These are phyloP conservation scores for Nemania diffusa DNA, from an alignment of 2,329 filamentous ascomycete genomes.

Conservation along the genomic window DNA sequence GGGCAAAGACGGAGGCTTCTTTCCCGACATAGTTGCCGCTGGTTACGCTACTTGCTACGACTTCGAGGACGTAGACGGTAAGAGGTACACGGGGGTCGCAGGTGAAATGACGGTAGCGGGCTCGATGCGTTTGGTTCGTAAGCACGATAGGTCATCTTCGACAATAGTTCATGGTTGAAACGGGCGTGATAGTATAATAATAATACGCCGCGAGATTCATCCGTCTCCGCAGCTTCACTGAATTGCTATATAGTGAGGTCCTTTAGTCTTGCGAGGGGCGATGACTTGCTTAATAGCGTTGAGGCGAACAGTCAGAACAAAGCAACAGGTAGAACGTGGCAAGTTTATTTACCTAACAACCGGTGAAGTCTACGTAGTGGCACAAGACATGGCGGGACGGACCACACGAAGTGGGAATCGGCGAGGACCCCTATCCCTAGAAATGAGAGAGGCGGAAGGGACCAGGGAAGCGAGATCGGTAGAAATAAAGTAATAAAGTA, in stretches of 20 bases:
- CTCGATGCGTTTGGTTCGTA: constrained; percentile 10
- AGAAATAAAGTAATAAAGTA: not conserved
- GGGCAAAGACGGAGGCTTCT: constrained; percentile 46
- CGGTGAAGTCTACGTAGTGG: constrained; percentile 6
- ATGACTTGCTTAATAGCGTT: constrained; percentile 1
- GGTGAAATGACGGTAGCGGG: not conserved
- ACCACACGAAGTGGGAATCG: constrained; percentile 8
- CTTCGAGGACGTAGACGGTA: not conserved
- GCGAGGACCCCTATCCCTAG: constrained; percentile 5
- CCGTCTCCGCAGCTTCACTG: constrained; percentile 1
- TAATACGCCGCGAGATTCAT: constrained; percentile 1
- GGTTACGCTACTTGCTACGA: not conserved
- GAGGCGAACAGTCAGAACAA: constrained; percentile 12
- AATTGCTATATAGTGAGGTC: not conserved
- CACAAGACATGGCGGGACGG: constrained; percentile 19
- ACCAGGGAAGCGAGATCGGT: not conserved
- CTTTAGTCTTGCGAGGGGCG: constrained; percentile 6
- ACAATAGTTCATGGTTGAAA: constrained; percentile 19
- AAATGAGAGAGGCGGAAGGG: not conserved
- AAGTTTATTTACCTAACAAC: constrained; percentile 11
- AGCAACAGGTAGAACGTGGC: constrained; percentile 10
- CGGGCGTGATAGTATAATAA: not conserved
- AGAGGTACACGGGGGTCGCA: constrained; percentile 10
- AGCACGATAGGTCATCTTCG: constrained; percentile 11
- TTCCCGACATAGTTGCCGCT: constrained; percentile 47